phyloP scores from a whole-genome alignment of 148 eudicot genomes.

The Selenicereus undatus region DNA sequence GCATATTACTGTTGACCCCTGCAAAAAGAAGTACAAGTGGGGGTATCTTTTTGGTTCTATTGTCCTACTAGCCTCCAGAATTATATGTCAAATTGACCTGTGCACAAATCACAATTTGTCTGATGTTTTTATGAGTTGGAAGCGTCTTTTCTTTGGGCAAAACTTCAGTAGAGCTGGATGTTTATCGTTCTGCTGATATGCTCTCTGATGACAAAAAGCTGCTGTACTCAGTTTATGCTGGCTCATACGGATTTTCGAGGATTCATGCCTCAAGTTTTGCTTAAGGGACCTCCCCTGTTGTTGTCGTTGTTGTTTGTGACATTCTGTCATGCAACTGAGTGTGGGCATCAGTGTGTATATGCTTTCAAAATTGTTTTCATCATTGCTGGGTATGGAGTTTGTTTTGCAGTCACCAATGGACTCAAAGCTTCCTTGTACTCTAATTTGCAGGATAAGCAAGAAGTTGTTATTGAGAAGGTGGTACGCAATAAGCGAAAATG shows the following conservation, averaged over 20 bases:
- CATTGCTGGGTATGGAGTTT: background rate
- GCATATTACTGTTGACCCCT: too few relatives aligned
- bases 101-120: background rate
- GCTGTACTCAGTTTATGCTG: background rate
- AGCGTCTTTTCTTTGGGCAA: background rate
- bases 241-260: background rate
- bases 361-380: background rate
- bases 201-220: background rate
- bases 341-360: background rate
- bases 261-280: background rate
- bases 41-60: background rate
- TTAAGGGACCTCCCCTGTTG: too few relatives aligned
- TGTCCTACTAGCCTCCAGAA: background rate
- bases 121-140: background rate
- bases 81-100: background rate
- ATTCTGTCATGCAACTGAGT: background rate
- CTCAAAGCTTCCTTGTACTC: background rate
- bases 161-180: background rate
- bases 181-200: background rate
- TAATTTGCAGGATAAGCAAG: constrained; percentile 65
- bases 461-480: constrained; percentile 87
- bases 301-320: background rate
- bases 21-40: background rate
- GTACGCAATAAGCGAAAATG: constrained; percentile 88
- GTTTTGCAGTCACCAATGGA: background rate